Evolutionary conservation across 495 filamentous ascomycete genomes (phyloP).

Genomic region (Pyrenopolyporus hunteri): DNA sequence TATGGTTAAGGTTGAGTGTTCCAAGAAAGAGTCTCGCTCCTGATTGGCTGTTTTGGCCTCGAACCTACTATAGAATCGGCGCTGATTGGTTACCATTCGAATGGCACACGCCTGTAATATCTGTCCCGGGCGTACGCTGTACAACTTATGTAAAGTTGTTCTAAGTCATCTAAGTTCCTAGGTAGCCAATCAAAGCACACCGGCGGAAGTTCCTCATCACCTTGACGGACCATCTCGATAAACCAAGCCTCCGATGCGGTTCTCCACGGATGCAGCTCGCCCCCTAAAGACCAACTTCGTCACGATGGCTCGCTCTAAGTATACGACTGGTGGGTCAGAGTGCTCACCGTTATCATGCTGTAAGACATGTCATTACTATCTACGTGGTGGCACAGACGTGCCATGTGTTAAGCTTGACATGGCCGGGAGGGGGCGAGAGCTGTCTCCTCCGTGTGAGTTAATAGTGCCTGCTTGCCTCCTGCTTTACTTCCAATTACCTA

Average conservation of each 20-base stretch:
- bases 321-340: constrained; percentile 15
- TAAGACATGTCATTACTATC: constrained; percentile 31
- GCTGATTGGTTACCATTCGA: constrained; percentile 40
- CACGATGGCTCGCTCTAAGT: constrained; percentile 6
- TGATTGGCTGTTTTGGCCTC: constrained; percentile 2
- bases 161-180: background rate
- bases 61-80: background rate
- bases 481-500: background rate
- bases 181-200: constrained; percentile 1
- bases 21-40: background rate
- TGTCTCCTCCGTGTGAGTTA: background rate
- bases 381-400: constrained; percentile 16
- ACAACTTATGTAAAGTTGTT: constrained; percentile 10
- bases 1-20: constrained; percentile 17
- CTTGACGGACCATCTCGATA: constrained; percentile 1
- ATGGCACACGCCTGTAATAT: constrained; percentile 25
- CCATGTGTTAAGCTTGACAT: constrained; percentile 26
- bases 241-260: background rate
- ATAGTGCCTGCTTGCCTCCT: background rate
- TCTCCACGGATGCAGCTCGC: constrained; percentile 8
- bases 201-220: constrained; percentile 1
- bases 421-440: background rate
- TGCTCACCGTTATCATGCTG: constrained; percentile 22
- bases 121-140: constrained; percentile 7
- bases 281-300: constrained; percentile 12